Base-by-base conservation (phyloP, 805 yeast species). In the Yarrowia yakushimensis region DNA sequence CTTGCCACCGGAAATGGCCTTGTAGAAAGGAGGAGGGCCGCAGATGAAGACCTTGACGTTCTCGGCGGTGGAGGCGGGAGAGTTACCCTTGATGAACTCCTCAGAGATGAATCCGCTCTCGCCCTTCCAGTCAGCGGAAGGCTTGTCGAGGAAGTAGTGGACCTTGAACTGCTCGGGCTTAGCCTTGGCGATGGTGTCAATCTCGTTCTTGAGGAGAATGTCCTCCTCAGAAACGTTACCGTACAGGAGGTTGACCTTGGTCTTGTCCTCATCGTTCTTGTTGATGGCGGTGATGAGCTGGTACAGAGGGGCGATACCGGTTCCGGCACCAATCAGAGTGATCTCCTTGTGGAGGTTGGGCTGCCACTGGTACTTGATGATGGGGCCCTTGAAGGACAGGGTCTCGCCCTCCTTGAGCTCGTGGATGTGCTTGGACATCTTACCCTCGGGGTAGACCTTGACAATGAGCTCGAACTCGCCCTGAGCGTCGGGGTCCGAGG, bases 221-320 rank as follows among this genome's bases (percentile, higher is more conserved):
- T 94, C 99, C n/a, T 78, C 78, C 48, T 84, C 83, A 63, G 91
- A 77, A 76, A 85, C 79, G 75, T 84, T 85, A 71, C 97, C 98
- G 78, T 88, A 93, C 73, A 83, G 79, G 69, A 94, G 80, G 66
- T 85, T 81, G 66, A 94, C 85, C 81, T 90, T 87, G 71, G 99
- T 94, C 75, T 90, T 87, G 78, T 94, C 98, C 48, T 77, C 78
- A 63, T 96, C 92, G 81, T 92, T 84, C 73, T 81, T 80, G 71
- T 88, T 81, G 73, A 93, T 82, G 73, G 84, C 85, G 71, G 84
- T 87, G 66, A 90, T 75, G 74, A 94, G 77, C 80, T 94, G 99
- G 81, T 82, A 92, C 76, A 94, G 81, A 65, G 99, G 99, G 52
- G 97, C 90, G 75, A 94, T 92, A 77, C 98, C 98, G 59, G 96